These are phyloP conservation scores for Calonectria multiphialidica DNA, from an alignment of 2,329 filamentous ascomycete species.

Conservation along the genomic window DNA sequence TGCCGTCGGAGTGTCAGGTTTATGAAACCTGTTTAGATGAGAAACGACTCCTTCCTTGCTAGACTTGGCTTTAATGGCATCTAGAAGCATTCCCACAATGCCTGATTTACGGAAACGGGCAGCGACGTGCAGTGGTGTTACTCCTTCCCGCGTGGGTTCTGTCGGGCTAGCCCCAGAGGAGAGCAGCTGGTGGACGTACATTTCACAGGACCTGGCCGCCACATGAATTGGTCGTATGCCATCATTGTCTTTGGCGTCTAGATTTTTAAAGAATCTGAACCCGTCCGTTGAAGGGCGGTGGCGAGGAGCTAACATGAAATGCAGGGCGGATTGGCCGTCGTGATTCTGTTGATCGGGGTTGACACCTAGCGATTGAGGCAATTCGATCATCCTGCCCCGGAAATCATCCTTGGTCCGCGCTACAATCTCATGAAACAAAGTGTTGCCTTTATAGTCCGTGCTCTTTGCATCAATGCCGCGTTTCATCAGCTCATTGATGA, in stretches of 20 bases:
- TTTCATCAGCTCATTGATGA: conserved; percentile 27
- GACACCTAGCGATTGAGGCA: neutral
- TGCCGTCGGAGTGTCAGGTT: conserved; percentile 15
- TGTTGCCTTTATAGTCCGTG: conserved; percentile 32
- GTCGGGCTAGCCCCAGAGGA: conserved; percentile 51
- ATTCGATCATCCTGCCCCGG: neutral
- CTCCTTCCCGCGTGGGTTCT: conserved; percentile 45
- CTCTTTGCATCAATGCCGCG: conserved; percentile 41
- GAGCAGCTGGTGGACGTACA: conserved; percentile 45
- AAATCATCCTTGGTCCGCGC: neutral
- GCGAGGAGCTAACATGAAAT: neutral
- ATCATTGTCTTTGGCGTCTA: conserved; percentile 28
- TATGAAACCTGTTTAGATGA: neutral
- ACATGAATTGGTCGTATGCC: conserved; percentile 42
- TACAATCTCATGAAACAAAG: conserved; percentile 37
- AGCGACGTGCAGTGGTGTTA: conserved; percentile 56
- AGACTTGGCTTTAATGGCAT: conserved; percentile 1
- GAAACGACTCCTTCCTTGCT: neutral
- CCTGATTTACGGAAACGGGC: conserved; percentile 49
- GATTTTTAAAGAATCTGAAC: conserved; percentile 20
- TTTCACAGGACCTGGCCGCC: conserved; percentile 35
- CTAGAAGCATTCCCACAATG: conserved; percentile 46
- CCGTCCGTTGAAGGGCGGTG: neutral
- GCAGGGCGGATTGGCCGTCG: neutral
- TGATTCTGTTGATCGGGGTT: conserved; percentile 24